These are phyloP conservation scores for Paracoccidioides lutzii DNA, from an alignment of 2,329 filamentous ascomycete species.

Conservation along the genomic window DNA sequence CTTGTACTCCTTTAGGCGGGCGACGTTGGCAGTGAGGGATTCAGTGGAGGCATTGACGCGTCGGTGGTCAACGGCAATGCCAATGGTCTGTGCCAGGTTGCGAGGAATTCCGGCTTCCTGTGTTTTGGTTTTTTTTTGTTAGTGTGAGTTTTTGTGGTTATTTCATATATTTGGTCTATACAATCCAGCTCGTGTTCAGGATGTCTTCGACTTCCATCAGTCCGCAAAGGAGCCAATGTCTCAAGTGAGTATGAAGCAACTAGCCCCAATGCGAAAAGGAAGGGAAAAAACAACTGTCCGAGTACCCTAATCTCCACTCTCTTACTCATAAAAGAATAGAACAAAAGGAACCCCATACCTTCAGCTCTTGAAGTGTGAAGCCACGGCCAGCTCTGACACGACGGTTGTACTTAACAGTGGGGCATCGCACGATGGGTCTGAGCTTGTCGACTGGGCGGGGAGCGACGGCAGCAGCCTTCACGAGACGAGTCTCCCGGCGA, in stretches of 20 bases:
- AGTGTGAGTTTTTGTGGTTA: background rate
- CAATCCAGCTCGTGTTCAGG: too few species aligned
- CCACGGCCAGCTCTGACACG: constrained; percentile 91
- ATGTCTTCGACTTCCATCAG: too few species aligned
- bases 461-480: constrained; percentile 89
- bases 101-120: constrained; percentile 92
- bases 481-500: constrained; percentile 78
- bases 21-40: constrained; percentile 86
- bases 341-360: constrained; percentile 50
- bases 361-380: constrained; percentile 94
- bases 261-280: too few species aligned
- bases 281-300: background rate
- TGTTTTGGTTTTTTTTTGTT: constrained; percentile 3
- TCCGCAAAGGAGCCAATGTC: too few species aligned
- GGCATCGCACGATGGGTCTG: constrained; percentile 92
- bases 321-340: background rate
- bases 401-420: constrained; percentile 98
- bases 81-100: constrained; percentile 88
- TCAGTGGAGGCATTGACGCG: constrained; percentile 96
- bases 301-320: background rate
- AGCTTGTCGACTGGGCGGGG: constrained; percentile 96
- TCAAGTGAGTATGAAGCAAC: too few species aligned
- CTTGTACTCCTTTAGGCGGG: constrained; percentile 96
- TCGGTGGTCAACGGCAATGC: constrained; percentile 91
- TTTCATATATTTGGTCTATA: background rate